Evolutionary conservation across 257 asterid genomes (phyloP), one percentile per base, ranked within the genome.

Genomic region (Solanum tarijense): DNA sequence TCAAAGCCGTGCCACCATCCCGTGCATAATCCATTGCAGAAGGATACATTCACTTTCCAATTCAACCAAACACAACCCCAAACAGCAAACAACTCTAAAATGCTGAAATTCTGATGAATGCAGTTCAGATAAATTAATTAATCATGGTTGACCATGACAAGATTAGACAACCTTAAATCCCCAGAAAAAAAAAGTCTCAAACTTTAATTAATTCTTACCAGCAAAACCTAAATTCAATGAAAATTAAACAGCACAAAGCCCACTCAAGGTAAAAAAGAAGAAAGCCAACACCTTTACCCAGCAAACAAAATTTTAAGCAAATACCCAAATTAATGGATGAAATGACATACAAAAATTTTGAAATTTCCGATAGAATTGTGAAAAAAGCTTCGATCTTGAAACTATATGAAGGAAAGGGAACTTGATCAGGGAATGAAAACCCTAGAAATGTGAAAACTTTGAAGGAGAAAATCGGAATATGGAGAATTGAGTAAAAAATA

Each of bases 1-100:
- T 91, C 92, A 94, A 89, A 88, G 89, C 94, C 83, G 92, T 86
- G 20, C 94, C 96, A 88, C 91, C 88, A 86, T 94, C 72, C 72
- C 72, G 72, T 65, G 32, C 72, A 65, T 65, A 65, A 65, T 65
- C 96, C 96, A 93, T 95, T 41, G 90, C 94, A 89, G 86, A 66
- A 86, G 90, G 89, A 86, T 92, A 41, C 91, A 89, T 91, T 92
- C 86, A 90, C 95, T 91, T 84, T 88, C 23, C 83, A 43, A 62
- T 78, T 36, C 68, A 60, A 25, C 83, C 46, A 81, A 86, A 79
- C 89, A 81, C 32, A 73, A 60, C 60, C 82, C 82, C 88, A 86
- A 23, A 72, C 35, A 23, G 27, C 20, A 43, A 39, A 41, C 76
- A 16, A 41, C 38, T 85, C 41, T 38, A 13, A 38, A 85, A 43